Conservation (phyloP, 2,329 filamentous ascomycete species). For the Hymenoscyphus albidus region DNA sequence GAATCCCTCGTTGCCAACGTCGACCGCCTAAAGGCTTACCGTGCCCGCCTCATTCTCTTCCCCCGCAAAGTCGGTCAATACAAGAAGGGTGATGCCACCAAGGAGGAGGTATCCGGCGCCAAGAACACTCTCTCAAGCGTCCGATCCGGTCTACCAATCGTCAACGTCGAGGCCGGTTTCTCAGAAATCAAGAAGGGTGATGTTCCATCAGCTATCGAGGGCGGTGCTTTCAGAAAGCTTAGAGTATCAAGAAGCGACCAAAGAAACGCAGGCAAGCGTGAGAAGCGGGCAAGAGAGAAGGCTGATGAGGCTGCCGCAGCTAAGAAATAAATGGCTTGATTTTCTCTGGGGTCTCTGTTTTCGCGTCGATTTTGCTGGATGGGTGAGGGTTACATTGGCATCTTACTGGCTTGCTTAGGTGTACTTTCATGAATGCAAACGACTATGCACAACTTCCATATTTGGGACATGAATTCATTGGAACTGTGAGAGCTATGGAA, state of each 20-base stretch:
- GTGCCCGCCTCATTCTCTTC: conserved; percentile 93
- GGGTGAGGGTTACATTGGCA: conserved; percentile 32
- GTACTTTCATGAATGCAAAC: conserved; percentile 38
- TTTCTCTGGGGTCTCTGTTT: conserved; percentile 32
- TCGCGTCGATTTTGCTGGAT: conserved; percentile 30
- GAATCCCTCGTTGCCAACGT: conserved; percentile 95
- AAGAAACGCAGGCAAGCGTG: conserved; percentile 75
- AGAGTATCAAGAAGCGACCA: conserved; percentile 80
- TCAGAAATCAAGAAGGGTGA: conserved; percentile 78
- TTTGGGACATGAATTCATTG: neutral
- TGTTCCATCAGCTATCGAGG: conserved; percentile 69
- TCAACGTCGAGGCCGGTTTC: conserved; percentile 61
- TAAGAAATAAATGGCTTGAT: conserved; percentile 68
- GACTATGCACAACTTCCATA: conserved; percentile 23
- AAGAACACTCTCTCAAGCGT: conserved; percentile 60
- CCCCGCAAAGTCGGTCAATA: conserved; percentile 89
- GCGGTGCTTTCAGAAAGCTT: conserved; percentile 83
- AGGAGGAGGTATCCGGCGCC: conserved; percentile 66
- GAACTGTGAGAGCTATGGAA: neutral
- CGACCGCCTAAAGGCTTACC: conserved; percentile 96
- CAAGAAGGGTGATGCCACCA: conserved; percentile 87
- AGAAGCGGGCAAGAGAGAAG: conserved; percentile 91
- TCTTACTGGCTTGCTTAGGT: conserved; percentile 34
- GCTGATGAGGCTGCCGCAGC: conserved; percentile 71
- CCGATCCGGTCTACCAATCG: conserved; percentile 66